Evolutionary conservation across 2,329 filamentous ascomycete genomes (phyloP), one percentile per base, ranked within the genome.

Genomic region (Colletotrichum sojae): DNA sequence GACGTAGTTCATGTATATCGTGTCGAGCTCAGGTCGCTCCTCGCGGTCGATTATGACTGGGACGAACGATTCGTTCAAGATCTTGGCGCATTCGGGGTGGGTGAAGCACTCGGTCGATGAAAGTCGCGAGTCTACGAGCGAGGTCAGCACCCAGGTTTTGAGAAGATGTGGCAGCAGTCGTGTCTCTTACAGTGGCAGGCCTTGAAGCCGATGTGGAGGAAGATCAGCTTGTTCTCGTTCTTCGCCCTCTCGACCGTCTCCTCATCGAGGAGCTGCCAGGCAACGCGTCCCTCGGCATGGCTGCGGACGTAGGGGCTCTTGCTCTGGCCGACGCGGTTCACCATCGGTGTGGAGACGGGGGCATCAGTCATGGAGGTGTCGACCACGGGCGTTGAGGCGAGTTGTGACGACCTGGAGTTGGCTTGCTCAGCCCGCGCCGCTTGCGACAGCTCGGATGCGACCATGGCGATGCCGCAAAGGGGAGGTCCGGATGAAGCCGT

Each of bases 1-100:
- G 48, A 97, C 92, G 79, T 97, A 99, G 83, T 97, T 97, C 94
- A 98, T 98, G 80, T 98, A 98, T 72, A 98, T 95, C 71, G 93
- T 91, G 77, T 99, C 96, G 72, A 98, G 90, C 77, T 98, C 95
- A 9, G 95, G 95, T 27, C 95, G 90, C 81, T 97, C 94, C 81
- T 99, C 96, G 69, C 95, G 90, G 80, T 99, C 96, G 76, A 98
- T 89, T 75, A 98, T 92, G 78, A 98, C 90, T 4, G 96, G 95
- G 52, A 99, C 90, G 79, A 98, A 99, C 66, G 90, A 89, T 70
- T 91, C 86, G 83, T 98, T 99, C 43, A 99, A 86, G 66, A 97
- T 86, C 25, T 89, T 83, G 16, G 96, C 94, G 70, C 97, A 91
- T 71, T 94, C 90, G 2, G 89, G 84, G 73, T 97, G 93, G 78